These are phyloP conservation scores for Trichosporon faecale DNA, from an alignment of 1,284 basidiomycete genomes.

Conservation along the genomic window DNA sequence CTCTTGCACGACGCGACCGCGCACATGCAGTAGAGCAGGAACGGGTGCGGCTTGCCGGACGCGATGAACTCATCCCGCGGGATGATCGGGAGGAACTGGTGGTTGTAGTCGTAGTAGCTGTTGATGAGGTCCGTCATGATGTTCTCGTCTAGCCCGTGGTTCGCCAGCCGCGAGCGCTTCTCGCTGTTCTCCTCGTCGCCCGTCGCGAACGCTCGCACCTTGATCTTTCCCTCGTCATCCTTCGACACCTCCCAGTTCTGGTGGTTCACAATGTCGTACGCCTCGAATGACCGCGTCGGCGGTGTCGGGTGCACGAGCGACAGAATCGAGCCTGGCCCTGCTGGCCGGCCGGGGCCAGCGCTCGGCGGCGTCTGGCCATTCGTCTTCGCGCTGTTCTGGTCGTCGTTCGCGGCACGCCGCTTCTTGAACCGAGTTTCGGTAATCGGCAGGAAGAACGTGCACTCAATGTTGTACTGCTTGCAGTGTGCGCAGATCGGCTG, in stretches of 20 bases:
- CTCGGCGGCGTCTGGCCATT: slow-evolving; percentile 4
- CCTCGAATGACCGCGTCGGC: slow-evolving; percentile 75
- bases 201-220: slow-evolving; percentile 53
- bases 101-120: slow-evolving; percentile 80
- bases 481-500: slow-evolving; percentile 50
- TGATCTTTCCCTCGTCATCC: slow-evolving; percentile 79
- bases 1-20: slow-evolving; percentile 81
- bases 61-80: slow-evolving; percentile 79
- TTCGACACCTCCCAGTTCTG: slow-evolving; percentile 76
- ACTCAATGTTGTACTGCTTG: slow-evolving; percentile 78
- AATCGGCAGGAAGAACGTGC: slow-evolving; percentile 95
- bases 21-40: slow-evolving; percentile 85
- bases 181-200: slow-evolving; percentile 3
- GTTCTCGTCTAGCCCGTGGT: slow-evolving; percentile 59
- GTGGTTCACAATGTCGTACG: slow-evolving; percentile 78
- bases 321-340: slow-evolving; percentile 56
- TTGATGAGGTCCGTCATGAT: slow-evolving; percentile 80
- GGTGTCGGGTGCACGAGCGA: slow-evolving; percentile 87
- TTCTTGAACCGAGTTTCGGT: slow-evolving; percentile 98
- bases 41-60: slow-evolving; percentile 54
- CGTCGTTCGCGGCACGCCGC: slow-evolving; percentile 67
- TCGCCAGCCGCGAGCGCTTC: slow-evolving; percentile 18
- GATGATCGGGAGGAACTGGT: slow-evolving; percentile 81
- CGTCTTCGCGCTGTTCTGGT: slow-evolving; percentile 1
- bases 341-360: not conserved